These are phyloP conservation scores for Ambispora gerdemannii DNA, from an alignment of 192 early-diverging fungal genomes.

Conservation along the genomic window DNA sequence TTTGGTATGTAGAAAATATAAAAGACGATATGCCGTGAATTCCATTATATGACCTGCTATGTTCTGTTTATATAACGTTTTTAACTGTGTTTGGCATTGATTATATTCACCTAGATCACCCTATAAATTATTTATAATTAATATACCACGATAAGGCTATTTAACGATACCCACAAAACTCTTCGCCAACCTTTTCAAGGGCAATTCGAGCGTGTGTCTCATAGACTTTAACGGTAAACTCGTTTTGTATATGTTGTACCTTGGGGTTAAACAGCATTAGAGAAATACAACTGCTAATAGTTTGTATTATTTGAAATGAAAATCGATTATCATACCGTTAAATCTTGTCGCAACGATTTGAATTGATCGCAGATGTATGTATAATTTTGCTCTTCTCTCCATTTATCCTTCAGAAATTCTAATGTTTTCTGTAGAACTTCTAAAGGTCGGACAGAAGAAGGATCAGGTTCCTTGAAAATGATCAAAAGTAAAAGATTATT, in stretches of 20 bases:
- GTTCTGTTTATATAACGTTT: conserved; percentile 74
- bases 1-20: conserved; percentile 85
- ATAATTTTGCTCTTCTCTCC: conserved; percentile 85
- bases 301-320: background rate
- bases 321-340: conserved; percentile 71
- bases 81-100: conserved; percentile 94
- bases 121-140: conserved; percentile 35
- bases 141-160: background rate
- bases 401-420: conserved; percentile 71
- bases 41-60: conserved; percentile 78
- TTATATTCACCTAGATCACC: conserved; percentile 97
- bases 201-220: conserved; percentile 95
- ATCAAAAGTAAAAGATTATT: background rate
- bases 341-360: conserved; percentile 92
- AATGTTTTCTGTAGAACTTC: conserved; percentile 72
- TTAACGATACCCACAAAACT: too few relatives aligned
- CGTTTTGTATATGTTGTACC: conserved; percentile 89
- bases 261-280: conserved; percentile 28
- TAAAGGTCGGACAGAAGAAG: conserved; percentile 88
- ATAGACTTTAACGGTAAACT: conserved; percentile 92
- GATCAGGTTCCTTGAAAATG: conserved; percentile 75
- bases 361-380: conserved; percentile 97
- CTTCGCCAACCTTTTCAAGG: conserved; percentile 81
- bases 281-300: background rate
- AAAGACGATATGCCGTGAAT: conserved; percentile 89